Evolutionary conservation across 108 stramenopile species (phyloP), one percentile per base, ranked within the genome.

Genomic region (Nitzschia sp.): DNA sequence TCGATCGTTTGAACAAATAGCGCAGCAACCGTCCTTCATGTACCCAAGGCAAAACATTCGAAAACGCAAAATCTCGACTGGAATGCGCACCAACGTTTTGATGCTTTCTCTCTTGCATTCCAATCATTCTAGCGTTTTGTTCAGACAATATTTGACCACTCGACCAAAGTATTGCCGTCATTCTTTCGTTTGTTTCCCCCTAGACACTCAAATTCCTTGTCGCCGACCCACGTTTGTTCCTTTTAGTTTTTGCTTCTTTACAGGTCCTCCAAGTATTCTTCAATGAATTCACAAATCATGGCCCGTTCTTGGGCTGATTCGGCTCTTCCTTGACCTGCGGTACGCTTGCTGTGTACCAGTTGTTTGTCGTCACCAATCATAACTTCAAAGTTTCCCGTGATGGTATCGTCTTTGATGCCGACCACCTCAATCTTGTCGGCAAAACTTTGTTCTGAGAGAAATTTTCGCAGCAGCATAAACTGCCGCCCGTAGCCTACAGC

Each of bases 351-450:
- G 54, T 69, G 68, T 38, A 69, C 56, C 56, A 69, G 30, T 59
- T 47, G 46, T 15, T 31, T 28, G 2, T 69, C 57, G 27, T 30
- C 27, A 19, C 68, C 68, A 54, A 68, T 54, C 46, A 67, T 55
- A 5, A 69, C 34, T 59, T 69, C 68, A 59, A 69, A 69, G 26
- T 69, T 69, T 18, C 68, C 68, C 2, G 68, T 69, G 35, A 59
- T 11, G 32, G 32, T 53, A 29, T 26, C 6, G 33, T 69, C 68
- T 23, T 69, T 35, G 28, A 47, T 51, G 13, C 68, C 68, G 2
- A 31, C 27, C 3, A 69, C 28, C 35, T 69, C 57, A 69, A 69
- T 69, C 27, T 69, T 21, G 23, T 69, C 35, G 57, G 68, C 68
- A 46, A 69, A 59, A 30, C 23, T 25, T 59, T 69, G 68, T 30